These are phyloP conservation scores for Pyrenochaeta sp. DNA, from an alignment of 2,329 filamentous ascomycete genomes.

Conservation along the genomic window DNA sequence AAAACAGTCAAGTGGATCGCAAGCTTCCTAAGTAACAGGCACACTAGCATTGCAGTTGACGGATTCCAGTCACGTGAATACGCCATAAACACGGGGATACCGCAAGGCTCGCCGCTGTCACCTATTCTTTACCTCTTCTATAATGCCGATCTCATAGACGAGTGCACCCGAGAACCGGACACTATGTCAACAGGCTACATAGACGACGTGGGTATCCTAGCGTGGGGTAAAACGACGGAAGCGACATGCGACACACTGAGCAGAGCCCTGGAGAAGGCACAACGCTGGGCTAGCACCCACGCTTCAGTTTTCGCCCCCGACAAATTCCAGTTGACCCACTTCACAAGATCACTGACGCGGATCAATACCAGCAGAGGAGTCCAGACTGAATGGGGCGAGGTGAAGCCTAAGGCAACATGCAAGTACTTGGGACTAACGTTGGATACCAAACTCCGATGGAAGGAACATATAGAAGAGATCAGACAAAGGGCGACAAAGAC, in stretches of 20 bases:
- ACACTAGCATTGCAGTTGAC: constrained; percentile 21
- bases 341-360: constrained; percentile 25
- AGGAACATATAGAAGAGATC: constrained; percentile 17
- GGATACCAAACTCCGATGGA: constrained; percentile 22
- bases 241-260: constrained; percentile 25
- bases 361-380: constrained; percentile 15
- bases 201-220: constrained; percentile 31
- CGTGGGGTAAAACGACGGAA: constrained; percentile 19
- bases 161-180: constrained; percentile 17
- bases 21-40: constrained; percentile 25
- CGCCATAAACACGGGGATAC: constrained; percentile 32
- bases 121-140: constrained; percentile 47
- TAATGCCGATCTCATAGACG: constrained; percentile 39
- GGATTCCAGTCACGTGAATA: constrained; percentile 17
- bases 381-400: constrained; percentile 25
- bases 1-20: constrained; percentile 25
- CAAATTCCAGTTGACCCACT: constrained; percentile 42
- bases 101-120: constrained; percentile 39
- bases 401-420: constrained; percentile 13
- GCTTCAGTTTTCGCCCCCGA: constrained; percentile 35
- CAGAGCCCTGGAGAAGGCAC: constrained; percentile 17
- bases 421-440: constrained; percentile 28
- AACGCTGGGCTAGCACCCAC: constrained; percentile 32
- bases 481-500: constrained; percentile 16
- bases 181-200: constrained; percentile 28